Evolutionary conservation across 352 stramenopile genomes (phyloP), one percentile per base, ranked within the genome.

Genomic region (Phytophthora tubulina): DNA sequence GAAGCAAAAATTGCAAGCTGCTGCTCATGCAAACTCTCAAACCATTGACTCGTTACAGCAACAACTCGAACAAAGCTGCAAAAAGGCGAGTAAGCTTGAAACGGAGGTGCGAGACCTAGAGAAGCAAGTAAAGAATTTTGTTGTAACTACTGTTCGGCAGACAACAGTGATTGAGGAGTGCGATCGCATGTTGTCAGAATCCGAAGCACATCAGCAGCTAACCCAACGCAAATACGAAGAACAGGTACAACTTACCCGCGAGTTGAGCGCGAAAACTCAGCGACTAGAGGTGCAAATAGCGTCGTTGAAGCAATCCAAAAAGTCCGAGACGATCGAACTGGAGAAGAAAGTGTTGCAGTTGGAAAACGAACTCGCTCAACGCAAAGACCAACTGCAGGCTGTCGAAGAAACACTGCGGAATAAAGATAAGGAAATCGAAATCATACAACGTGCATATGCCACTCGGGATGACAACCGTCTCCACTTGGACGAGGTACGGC

Each of bases 151-250:
- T 3, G 73, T 86, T 46, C 63, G 85, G 6, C 86, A 94, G 64
- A 92, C 84, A 33, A 74, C 71, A n/a, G 77, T 94, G 56, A 91
- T 92, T 36, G 85, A 94, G 45, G 86, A 94, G 48, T 94, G 83
- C 45, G 83, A 94, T 48, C 84, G 82, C 14, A 76, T 75, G 32
- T 62, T 94, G 4, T 76, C 72, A 3, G 81, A 91, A 31, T 66
- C 75, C 11, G 81, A 82, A 63, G 64, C 35, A 7, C 80, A 86
- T 53, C 72, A 83, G 8, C 56, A 79, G n/a, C 63, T 54, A 31
- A 63, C 72, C 15, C 76, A 75, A 11, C 46, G 38, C 9, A 84
- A 55, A 50, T 89, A 86, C 33, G 76, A 85, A 46, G 73, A 89
- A 31, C 80, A 92, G 33, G 38, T 84, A 6, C 54, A 81, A 48